Conservation (phyloP, 176 grass and related monocot species). For the Otatea glauca region DNA sequence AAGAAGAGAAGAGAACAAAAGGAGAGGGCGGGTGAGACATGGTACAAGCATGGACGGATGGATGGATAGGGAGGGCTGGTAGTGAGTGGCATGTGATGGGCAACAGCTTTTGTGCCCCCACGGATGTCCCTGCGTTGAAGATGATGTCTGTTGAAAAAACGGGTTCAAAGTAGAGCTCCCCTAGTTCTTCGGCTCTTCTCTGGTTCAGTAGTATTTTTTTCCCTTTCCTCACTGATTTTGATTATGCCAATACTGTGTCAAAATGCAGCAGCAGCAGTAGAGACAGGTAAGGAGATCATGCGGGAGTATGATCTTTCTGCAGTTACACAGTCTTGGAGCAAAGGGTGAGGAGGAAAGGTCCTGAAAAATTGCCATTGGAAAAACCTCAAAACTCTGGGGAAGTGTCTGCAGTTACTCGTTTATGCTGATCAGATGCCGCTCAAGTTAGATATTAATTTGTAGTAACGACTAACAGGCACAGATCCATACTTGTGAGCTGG, state of each 20-base stretch:
- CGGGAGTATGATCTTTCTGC: slow-evolving; percentile 8
- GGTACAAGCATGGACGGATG: slow-evolving; percentile 31
- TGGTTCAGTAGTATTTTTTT: background rate
- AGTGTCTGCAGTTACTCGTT: background rate
- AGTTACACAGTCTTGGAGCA: background rate
- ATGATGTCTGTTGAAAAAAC: slow-evolving; percentile 34
- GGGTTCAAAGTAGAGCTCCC: slow-evolving; percentile 45
- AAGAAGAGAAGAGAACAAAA: slow-evolving; percentile 71
- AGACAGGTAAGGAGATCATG: slow-evolving; percentile 39
- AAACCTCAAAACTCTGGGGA: background rate
- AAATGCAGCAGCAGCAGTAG: background rate
- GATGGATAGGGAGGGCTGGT: background rate
- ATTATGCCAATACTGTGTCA: slow-evolving; percentile 16
- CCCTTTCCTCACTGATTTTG: background rate
- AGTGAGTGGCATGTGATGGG: slow-evolving; percentile 64
- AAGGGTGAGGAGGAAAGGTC: too few species aligned
- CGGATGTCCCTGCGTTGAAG: slow-evolving; percentile 37
- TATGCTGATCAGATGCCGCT: background rate
- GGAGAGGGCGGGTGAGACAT: slow-evolving; percentile 24
- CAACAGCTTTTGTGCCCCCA: slow-evolving; percentile 48
- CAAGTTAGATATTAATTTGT: background rate
- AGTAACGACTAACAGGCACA: too few species aligned
- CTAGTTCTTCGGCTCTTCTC: background rate
- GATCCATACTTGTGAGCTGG: background rate
- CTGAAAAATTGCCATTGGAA: background rate